phyloP scores from a whole-genome alignment of 176 grass and related monocot species.

The Tillandsia fasciculata region DNA sequence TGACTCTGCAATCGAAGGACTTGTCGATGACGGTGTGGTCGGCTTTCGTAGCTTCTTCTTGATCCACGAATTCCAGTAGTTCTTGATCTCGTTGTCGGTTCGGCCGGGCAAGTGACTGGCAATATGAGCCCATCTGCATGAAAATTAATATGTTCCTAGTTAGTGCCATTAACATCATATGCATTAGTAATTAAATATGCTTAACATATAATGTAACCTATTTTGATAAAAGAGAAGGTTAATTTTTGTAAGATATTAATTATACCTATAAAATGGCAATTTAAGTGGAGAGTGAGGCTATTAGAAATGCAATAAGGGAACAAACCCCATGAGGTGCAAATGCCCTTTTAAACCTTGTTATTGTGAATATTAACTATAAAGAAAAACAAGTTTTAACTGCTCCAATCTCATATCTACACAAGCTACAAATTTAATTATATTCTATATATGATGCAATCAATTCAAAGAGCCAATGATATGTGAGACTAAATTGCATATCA shows the following conservation, averaged over 20 bases:
- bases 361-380: too few relatives aligned
- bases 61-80: constrained; percentile 99
- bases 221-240: neutral
- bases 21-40: neutral
- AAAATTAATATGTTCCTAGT: too few relatives aligned
- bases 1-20: neutral
- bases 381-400: too few relatives aligned
- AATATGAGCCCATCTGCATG: constrained; percentile 93
- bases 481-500: too few relatives aligned
- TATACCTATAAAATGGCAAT: neutral
- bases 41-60: constrained; percentile 92
- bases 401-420: too few relatives aligned
- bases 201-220: neutral
- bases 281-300: neutral
- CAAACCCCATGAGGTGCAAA: neutral
- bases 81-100: constrained; percentile 99
- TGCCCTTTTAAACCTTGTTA: too few relatives aligned
- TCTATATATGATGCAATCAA: too few relatives aligned
- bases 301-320: neutral
- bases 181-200: neutral
- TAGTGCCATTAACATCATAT: too few relatives aligned
- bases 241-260: neutral
- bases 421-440: too few relatives aligned
- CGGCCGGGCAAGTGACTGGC: constrained; percentile 90
- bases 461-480: too few relatives aligned